phyloP scores from a whole-genome alignment of 768 basidiomycete genomes.

The Phaeotremella skinneri region DNA sequence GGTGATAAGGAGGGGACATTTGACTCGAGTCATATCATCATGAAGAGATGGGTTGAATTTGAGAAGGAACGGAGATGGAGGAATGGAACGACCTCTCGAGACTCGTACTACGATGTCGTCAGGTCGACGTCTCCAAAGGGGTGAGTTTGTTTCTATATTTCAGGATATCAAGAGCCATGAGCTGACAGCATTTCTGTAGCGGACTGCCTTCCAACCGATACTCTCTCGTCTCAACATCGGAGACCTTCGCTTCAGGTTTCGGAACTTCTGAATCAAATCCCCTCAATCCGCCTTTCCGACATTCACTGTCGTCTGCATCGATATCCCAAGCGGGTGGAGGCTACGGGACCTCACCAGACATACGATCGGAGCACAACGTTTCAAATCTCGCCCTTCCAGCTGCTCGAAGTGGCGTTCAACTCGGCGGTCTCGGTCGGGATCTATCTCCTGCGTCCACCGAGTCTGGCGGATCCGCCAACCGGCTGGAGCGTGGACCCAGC shows the following conservation, averaged over 20 bases:
- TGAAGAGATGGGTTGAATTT: slow-evolving; percentile 99
- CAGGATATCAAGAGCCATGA: neutral
- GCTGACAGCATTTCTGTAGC: slow-evolving; percentile 17
- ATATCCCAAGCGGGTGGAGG: slow-evolving; percentile 53
- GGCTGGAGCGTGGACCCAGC: slow-evolving; percentile 24
- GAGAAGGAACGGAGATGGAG: slow-evolving; percentile 94
- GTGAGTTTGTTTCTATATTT: slow-evolving; percentile 53
- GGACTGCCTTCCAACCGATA: slow-evolving; percentile 58
- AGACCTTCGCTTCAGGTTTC: slow-evolving; percentile 57
- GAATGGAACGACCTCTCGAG: slow-evolving; percentile 77
- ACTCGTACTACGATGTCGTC: slow-evolving; percentile 64
- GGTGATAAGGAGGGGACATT: slow-evolving; percentile 97
- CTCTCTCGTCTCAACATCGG: slow-evolving; percentile 74
- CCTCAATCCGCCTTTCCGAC: slow-evolving; percentile 43
- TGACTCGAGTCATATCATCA: slow-evolving; percentile 91
- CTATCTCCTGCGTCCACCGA: slow-evolving; percentile 47
- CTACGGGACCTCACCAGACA: slow-evolving; percentile 67
- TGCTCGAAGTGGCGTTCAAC: slow-evolving; percentile 43
- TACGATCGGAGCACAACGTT: slow-evolving; percentile 67
- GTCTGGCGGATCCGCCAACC: slow-evolving; percentile 29
- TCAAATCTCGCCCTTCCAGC: slow-evolving; percentile 49
- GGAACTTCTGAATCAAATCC: slow-evolving; percentile 35
- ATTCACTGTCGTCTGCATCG: slow-evolving; percentile 41
- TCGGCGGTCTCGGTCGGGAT: slow-evolving; percentile 47
- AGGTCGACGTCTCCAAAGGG: slow-evolving; percentile 57